A percentile compares a stretch with the other conserved stretches of the same genome.
Conservation (phyloP, 768 basidiomycete genomes). For the Lactarius sanguifluus region DNA sequence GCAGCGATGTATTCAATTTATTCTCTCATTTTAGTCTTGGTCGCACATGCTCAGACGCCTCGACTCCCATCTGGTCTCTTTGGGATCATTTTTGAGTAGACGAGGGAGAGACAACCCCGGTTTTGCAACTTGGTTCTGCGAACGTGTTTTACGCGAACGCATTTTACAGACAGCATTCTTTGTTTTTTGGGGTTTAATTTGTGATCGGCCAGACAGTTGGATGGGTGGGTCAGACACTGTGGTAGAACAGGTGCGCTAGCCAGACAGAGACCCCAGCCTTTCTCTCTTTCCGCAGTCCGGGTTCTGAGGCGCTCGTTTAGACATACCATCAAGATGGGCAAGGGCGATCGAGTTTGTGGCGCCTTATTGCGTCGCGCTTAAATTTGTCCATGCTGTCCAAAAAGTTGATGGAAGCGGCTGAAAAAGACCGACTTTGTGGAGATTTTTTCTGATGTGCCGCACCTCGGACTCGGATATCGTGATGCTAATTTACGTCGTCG, state of each 20-base stretch:
- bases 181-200: background rate
- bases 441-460: background rate
- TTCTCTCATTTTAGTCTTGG: background rate
- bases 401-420: background rate
- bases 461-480: no score
- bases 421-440: background rate
- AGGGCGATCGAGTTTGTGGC: constrained; percentile 1
- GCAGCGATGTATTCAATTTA: background rate
- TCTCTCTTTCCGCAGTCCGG: background rate
- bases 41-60: background rate
- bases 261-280: background rate
- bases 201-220: background rate
- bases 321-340: background rate
- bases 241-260: no score
- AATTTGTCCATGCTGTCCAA: no score
- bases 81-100: background rate
- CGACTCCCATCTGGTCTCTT: background rate
- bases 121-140: background rate
- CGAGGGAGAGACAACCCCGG: background rate
- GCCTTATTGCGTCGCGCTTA: background rate
- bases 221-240: background rate
- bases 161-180: background rate
- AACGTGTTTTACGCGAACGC: background rate
- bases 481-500: no score
- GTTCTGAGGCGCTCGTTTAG: background rate